phyloP scores from a whole-genome alignment of 2,329 filamentous ascomycete genomes.

The Pleoardoris graminearum region DNA sequence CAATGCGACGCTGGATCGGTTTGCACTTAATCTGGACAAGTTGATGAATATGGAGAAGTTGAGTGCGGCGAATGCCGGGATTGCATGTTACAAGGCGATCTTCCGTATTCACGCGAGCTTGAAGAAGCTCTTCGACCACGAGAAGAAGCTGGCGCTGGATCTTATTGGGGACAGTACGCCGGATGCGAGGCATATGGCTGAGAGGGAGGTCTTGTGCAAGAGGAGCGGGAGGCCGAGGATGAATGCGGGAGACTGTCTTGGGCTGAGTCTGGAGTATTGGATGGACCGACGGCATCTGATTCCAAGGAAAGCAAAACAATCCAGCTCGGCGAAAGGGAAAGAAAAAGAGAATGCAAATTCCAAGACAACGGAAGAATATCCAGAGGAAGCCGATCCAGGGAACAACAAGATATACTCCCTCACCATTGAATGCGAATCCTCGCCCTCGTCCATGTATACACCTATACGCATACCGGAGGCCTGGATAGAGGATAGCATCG shows the following conservation, averaged over 20 bases:
- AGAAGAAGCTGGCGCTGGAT: constrained; percentile 55
- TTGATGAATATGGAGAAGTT: constrained; percentile 72
- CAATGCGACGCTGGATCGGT: constrained; percentile 71
- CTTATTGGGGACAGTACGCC: constrained; percentile 44
- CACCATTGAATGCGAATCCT: constrained; percentile 64
- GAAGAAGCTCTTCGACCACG: constrained; percentile 70
- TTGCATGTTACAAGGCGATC: constrained; percentile 79
- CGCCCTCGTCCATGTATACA: constrained; percentile 53
- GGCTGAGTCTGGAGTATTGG: constrained; percentile 79
- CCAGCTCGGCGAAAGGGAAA: constrained; percentile 43
- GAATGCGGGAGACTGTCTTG: constrained; percentile 68
- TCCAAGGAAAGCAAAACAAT: constrained; percentile 14
- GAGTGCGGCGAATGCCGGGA: constrained; percentile 59
- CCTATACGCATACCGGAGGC: constrained; percentile 71
- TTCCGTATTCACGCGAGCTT: constrained; percentile 73
- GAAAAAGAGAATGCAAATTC: constrained; percentile 43
- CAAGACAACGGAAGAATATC: constrained; percentile 18
- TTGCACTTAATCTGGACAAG: constrained; percentile 71
- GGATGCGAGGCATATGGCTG: constrained; percentile 52
- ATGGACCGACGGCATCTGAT: constrained; percentile 61
- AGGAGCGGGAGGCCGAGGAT: constrained; percentile 72
- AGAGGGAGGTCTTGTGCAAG: constrained; percentile 66
- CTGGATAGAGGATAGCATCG: constrained; percentile 72
- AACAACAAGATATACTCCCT: constrained; percentile 65
- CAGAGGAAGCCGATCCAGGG: constrained; percentile 43